Conservation (phyloP, 805 yeast genomes). For the Kuraishia piskuri region DNA sequence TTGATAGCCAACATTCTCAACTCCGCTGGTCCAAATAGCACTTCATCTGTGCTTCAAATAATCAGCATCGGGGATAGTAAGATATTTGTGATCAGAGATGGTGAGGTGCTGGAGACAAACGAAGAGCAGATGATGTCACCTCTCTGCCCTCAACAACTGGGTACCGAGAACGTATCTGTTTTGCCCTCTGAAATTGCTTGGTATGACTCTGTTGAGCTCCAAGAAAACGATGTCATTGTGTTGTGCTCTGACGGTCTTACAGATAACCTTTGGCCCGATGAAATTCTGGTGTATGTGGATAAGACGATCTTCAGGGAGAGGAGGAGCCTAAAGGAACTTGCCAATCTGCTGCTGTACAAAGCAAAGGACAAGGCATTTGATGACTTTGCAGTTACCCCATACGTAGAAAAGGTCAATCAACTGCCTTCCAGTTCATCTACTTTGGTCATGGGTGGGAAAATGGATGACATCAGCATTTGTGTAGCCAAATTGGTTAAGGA, state of each 20-base stretch:
- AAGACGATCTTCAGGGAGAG: slow-evolving; percentile 19
- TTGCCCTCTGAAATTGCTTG: slow-evolving; percentile 41
- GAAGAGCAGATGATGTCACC: slow-evolving; percentile 36
- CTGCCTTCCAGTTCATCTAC: slow-evolving; percentile 21
- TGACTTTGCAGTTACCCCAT: slow-evolving; percentile 44
- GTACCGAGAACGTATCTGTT: slow-evolving; percentile 34
- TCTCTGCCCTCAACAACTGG: slow-evolving; percentile 46
- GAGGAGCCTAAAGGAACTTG: slow-evolving; percentile 28
- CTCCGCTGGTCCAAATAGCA: slow-evolving; percentile 17
- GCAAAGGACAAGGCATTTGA: slow-evolving; percentile 44
- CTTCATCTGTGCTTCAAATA: slow-evolving; percentile 27
- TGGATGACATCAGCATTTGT: slow-evolving; percentile 46
- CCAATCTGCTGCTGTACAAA: slow-evolving; percentile 29
- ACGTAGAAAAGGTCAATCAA: slow-evolving; percentile 39
- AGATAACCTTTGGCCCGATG: slow-evolving; percentile 42
- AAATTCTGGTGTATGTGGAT: slow-evolving; percentile 29
- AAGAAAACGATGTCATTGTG: slow-evolving; percentile 33
- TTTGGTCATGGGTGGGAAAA: slow-evolving; percentile 40
- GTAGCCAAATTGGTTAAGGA: slow-evolving; percentile 31
- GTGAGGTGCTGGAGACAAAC: slow-evolving; percentile 31
- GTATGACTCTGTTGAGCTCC: slow-evolving; percentile 30
- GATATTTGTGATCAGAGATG: slow-evolving; percentile 37
- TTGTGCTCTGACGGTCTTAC: slow-evolving; percentile 47
- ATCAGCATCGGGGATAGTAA: slow-evolving; percentile 46
- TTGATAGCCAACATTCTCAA: slow-evolving; percentile 34